Percentiles rank a stretch among this genome's conserved stretches.
Evolutionary conservation across 106 monocot genomes (phyloP).

Genomic region (Amphibolis antarctica): DNA sequence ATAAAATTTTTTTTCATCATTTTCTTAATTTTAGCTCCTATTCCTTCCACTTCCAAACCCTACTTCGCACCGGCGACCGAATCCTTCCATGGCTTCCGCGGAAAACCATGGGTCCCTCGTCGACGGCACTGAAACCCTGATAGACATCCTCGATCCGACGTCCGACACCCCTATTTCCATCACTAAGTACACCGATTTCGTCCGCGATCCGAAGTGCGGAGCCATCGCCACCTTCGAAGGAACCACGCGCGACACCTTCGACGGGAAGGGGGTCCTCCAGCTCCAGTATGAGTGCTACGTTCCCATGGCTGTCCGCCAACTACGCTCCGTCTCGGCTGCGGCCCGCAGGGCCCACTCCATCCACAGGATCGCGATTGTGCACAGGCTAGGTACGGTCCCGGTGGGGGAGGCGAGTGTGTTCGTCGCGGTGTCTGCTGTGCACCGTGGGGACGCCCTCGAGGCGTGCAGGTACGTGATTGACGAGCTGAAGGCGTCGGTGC

Average conservation of each 20-base stretch:
- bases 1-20: too few relatives aligned
- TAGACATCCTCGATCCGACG: slow-evolving; percentile 54
- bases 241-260: slow-evolving; percentile 81
- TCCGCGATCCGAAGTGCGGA: slow-evolving; percentile 63
- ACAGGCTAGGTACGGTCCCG: slow-evolving; percentile 54
- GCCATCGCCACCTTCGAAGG: slow-evolving; percentile 93
- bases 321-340: slow-evolving; percentile 26
- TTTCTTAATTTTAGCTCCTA: too few relatives aligned
- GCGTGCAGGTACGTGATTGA: slow-evolving; percentile 81
- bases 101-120: background rate
- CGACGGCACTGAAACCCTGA: slow-evolving; percentile 26
- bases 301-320: slow-evolving; percentile 59
- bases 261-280: slow-evolving; percentile 58
- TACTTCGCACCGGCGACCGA: background rate
- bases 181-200: slow-evolving; percentile 42
- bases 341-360: slow-evolving; percentile 36
- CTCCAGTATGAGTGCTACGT: slow-evolving; percentile 86
- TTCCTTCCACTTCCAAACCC: background rate
- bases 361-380: slow-evolving; percentile 41
- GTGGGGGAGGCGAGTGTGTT: slow-evolving; percentile 82
- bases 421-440: slow-evolving; percentile 66
- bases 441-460: slow-evolving; percentile 64
- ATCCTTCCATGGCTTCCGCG: background rate
- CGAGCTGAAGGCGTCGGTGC: slow-evolving; percentile 81
- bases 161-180: slow-evolving; percentile 3